phyloP scores from a whole-genome alignment of 2,329 filamentous ascomycete species.

The Fusarium cicatricum region DNA sequence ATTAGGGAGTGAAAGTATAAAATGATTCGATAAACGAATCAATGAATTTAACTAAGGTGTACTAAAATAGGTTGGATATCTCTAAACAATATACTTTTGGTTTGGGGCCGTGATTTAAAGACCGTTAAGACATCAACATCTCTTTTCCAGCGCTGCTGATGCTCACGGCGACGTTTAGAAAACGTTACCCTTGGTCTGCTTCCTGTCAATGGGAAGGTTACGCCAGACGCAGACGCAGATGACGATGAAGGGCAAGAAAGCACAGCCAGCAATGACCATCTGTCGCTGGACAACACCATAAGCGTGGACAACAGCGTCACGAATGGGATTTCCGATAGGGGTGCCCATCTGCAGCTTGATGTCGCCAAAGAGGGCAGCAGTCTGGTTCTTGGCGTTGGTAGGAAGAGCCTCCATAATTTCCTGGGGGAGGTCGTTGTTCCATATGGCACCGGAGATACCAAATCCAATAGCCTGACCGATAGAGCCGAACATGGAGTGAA shows the following conservation, averaged over 20 bases:
- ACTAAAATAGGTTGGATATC: background rate
- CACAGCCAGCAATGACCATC: slow-evolving; percentile 53
- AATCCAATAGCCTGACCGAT: slow-evolving; percentile 46
- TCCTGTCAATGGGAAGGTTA: slow-evolving; percentile 57
- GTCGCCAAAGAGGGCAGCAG: slow-evolving; percentile 61
- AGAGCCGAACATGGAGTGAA: slow-evolving; percentile 42
- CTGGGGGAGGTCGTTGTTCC: slow-evolving; percentile 44
- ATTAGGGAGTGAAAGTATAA: too few species aligned
- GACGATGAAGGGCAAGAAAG: slow-evolving; percentile 44
- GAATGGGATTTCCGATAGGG: slow-evolving; percentile 52
- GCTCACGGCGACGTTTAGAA: slow-evolving; percentile 47
- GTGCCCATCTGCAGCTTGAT: slow-evolving; percentile 62
- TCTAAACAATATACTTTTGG: background rate
- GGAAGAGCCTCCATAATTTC: slow-evolving; percentile 63
- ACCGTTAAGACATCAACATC: background rate
- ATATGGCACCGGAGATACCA: slow-evolving; percentile 44
- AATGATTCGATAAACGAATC: background rate
- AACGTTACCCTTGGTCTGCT: slow-evolving; percentile 61
- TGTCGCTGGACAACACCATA: slow-evolving; percentile 62
- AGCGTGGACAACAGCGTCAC: slow-evolving; percentile 65
- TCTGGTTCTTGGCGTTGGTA: slow-evolving; percentile 44
- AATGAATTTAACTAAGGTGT: background rate
- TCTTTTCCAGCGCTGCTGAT: background rate
- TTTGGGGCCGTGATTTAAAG: background rate
- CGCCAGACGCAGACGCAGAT: slow-evolving; percentile 57